Base-by-base conservation (phyloP, 1,284 basidiomycete genomes). In the Trametes sp. region DNA sequence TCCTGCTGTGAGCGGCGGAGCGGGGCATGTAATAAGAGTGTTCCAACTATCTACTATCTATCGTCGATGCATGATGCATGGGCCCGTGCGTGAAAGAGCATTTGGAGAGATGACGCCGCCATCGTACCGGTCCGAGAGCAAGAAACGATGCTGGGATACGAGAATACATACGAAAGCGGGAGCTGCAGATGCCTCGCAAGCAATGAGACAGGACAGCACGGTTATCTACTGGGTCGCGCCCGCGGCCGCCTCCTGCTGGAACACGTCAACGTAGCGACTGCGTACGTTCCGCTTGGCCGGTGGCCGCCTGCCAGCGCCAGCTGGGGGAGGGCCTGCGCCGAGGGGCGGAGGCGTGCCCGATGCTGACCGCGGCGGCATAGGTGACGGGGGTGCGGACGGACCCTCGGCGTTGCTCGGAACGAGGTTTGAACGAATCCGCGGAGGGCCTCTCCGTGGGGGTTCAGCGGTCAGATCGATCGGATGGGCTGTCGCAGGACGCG, bases 251-350 rank as follows among this genome's bases (percentile, higher is more conserved):
- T 84, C 82, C 68, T 89, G 83, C 66, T 88, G 85, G 76, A 94
- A 89, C n/a, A 93, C 89, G 71, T 94, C 92, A 9, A 96, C 94
- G 73, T 96, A 96, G 66, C 92, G 87, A 75, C 82, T 93, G 58
- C 91, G 85, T 54, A 92, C 80, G 67, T 87, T 88, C 66, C 91
- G 88, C 77, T 93, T 95, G 36, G 86, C 83, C 63, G 84, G 83
- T 7, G 86, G 87, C n/a, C n/a, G n/a, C 66, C 82, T 85, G 19
- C 89, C 84, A 48, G 90, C 82, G 51, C 82, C 80, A 31, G 75
- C 75, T 0, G 84, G 82, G 45, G 82, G 82, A 5, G 84, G 82
- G 19, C 82, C 81, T 3, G 70, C 61, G 69, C 78, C 63, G 67
- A 73, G 44, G 38, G 79, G 80, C 10, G 83, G 81, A 9, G 82